Percentiles rank a stretch among this genome's conserved stretches.
phyloP scores from a whole-genome alignment of 176 grass and related monocot species.

The Carex cristatella region DNA sequence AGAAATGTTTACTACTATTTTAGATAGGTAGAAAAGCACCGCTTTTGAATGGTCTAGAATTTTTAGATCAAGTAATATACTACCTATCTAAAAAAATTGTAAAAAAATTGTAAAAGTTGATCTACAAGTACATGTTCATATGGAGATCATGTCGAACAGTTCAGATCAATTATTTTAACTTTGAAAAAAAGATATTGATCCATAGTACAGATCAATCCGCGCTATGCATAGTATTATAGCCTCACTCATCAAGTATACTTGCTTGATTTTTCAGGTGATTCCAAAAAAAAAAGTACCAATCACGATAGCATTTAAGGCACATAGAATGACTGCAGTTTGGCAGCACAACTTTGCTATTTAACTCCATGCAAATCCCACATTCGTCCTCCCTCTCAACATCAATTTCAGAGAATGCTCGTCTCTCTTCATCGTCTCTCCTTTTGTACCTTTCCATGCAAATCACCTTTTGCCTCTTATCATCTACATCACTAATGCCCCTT shows the following conservation, averaged over 20 bases:
- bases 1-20: too few relatives aligned
- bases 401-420: constrained; percentile 45
- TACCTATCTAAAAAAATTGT: too few relatives aligned
- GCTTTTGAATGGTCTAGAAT: too few relatives aligned
- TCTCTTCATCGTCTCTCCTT: constrained; percentile 52
- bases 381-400: constrained; percentile 81
- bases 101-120: too few relatives aligned
- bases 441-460: constrained; percentile 49
- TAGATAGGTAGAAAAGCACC: too few relatives aligned
- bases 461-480: constrained; percentile 64
- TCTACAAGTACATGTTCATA: too few relatives aligned
- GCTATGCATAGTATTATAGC: too few relatives aligned
- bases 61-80: too few relatives aligned
- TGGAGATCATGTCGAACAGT: too few relatives aligned
- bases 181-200: too few relatives aligned
- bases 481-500: constrained; percentile 67
- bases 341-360: constrained; percentile 72
- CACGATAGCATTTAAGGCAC: constrained; percentile 80
- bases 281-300: constrained; percentile 38
- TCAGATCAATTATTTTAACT: too few relatives aligned
- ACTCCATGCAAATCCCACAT: constrained; percentile 96
- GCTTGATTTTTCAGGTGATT: background rate
- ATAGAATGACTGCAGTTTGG: constrained; percentile 83
- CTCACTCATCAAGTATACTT: background rate
- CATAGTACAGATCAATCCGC: too few relatives aligned